Conservation (phyloP, 164 flowering plant genomes). For the Magnolia changhungtana region DNA sequence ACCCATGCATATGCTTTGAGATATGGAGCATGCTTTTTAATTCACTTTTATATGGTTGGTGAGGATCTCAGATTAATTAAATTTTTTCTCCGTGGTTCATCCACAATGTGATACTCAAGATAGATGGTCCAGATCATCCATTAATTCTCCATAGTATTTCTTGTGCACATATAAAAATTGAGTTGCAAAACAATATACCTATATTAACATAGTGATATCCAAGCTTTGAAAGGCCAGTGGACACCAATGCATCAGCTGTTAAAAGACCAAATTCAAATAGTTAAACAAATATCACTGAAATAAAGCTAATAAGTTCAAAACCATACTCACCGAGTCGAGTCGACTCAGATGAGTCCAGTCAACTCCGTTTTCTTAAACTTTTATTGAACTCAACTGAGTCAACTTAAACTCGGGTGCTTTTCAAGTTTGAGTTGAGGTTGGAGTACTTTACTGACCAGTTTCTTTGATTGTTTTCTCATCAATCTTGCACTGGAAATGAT, state of each 20-base stretch:
- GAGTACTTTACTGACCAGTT: conserved; percentile 9
- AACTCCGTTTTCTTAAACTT: background rate
- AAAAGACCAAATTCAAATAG: background rate
- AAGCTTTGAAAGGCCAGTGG: conserved; percentile 11
- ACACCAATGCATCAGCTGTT: conserved; percentile 11
- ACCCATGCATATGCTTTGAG: no score
- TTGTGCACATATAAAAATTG: background rate
- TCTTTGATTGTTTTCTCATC: conserved; percentile 14
- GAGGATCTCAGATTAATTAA: background rate
- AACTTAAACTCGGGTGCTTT: background rate
- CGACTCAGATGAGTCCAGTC: background rate
- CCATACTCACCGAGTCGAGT: background rate
- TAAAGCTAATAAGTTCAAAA: background rate
- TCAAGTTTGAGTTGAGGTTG: background rate
- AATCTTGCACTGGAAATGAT: conserved; percentile 16
- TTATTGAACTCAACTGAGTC: background rate
- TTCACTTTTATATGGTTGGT: no score
- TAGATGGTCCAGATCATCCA: background rate
- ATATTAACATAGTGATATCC: conserved; percentile 11
- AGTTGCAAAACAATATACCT: background rate
- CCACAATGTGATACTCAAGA: background rate
- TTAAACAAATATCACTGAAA: background rate
- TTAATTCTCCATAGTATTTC: background rate
- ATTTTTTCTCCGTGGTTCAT: background rate
- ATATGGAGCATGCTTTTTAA: no score